Evolutionary conservation across 2,329 filamentous ascomycete species (phyloP), one percentile per base, ranked within the genome.

Genomic region (Anthostomella pinea): DNA sequence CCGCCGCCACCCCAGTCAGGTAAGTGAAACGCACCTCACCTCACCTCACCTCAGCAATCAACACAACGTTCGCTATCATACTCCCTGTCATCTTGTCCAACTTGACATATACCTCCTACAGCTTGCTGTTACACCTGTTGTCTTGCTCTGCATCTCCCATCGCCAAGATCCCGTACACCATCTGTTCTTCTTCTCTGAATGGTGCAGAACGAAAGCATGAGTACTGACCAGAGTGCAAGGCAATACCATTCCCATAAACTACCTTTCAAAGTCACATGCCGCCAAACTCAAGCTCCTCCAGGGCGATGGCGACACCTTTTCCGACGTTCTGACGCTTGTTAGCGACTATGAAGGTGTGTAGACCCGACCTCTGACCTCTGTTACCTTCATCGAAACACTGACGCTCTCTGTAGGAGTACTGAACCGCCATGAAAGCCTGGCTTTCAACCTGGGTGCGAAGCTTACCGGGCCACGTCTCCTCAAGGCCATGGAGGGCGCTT

Each of bases 361-460:
- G 21, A 35, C 17, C 26, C 17, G 30, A 23, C 14, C 19, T 13
- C 25, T 29, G n/a, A 35, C 31, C 36, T 13, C 23, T 33, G 34
- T 34, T 20, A 19, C 21, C 25, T 19, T 33, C 11, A 17, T 8
- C n/a, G n/a, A n/a, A n/a, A n/a, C 19, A 51, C 44, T 43, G 41
- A 50, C 37, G n/a, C n/a, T n/a, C n/a, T n/a, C 42, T 30, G 35
- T 41, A 75, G 87, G 82, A 47, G 86, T 93, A 11, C 70, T 95
- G 34, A 85, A 87, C 53, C 80, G 87, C 37, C 86, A 91, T 60
- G 88, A 95, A 65, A 91, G 85, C 60, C 79, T 95, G 52, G 89
- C 88, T 30, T 83, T 85, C 39, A 91, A 88, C 54, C 73, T 95
- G 17, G 88, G 88, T 52, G 88, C 87, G 37, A 85, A 87, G 49